Base-by-base conservation (phyloP, 2,329 filamentous ascomycete genomes). In the Cordyceps tenuipes region DNA sequence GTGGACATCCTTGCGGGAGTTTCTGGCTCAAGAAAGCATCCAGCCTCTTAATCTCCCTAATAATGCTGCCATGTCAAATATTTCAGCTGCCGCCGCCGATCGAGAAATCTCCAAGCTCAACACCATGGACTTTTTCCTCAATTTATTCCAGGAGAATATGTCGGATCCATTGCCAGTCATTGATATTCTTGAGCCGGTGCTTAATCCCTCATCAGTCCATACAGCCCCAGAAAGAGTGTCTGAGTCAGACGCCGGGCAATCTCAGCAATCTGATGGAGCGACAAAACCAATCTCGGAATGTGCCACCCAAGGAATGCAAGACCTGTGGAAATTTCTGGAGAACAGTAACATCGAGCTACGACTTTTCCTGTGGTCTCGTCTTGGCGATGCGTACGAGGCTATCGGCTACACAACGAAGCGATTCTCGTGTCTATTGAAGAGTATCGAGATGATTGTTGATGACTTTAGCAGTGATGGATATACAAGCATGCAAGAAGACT, bases 61-160 rank as follows among this genome's bases (percentile, higher is more conserved):
- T 71, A 97, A 96, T 68, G 82, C 85, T 1, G 82, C 92, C 21
- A 96, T 99, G 86, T 85, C 91, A 0, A 89, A 94, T 63, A 82
- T 99, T 54, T 97, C 93, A 0, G 75, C 85, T 2, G 81, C 82
- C n/a, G 90, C 91, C 0, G 87, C 94, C 8, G 92, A 97, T 63
- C 86, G 91, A 59, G 93, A 99, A 70, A 88, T 97, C 29, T 93
- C 90, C 13, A 91, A 92, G 67, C 80, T 97, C 39, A 96, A 90
- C 15, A 97, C 93, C 0, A 94, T 96, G 83, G 93, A 97, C 69
- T 97, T 97, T 71, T 97, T 99, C 72, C 80, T 91, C 55, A 90
- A 87, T 43, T 83, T 99, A 0, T 97, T 97, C 70, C 88, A 90
- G 62, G 86, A 91, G 43, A 88, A 94, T 61, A 83, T 87, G 61